Conservation (phyloP, 352 stramenopile genomes). For the Pythium aristosporum region DNA sequence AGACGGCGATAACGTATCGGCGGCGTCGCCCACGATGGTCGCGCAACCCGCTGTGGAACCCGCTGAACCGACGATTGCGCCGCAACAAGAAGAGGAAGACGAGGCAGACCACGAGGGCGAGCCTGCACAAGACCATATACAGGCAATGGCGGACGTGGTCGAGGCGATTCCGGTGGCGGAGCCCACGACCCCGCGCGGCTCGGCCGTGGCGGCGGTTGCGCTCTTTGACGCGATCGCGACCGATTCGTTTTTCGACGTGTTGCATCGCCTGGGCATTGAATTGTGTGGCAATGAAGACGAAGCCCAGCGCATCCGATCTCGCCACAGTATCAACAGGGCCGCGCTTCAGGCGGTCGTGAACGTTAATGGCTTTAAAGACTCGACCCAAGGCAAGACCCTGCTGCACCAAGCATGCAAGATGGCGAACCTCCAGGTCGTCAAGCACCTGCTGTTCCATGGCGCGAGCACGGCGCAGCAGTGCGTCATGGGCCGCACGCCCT, state of each 20-base stretch:
- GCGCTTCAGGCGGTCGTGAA: slow-evolving; percentile 17
- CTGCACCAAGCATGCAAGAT: slow-evolving; percentile 62
- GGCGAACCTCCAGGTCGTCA: slow-evolving; percentile 51
- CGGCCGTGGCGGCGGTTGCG: slow-evolving; percentile 8
- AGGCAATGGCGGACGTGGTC: too few relatives aligned
- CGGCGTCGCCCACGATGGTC: slow-evolving; percentile 7
- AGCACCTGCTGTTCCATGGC: slow-evolving; percentile 57
- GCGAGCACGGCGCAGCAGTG: slow-evolving; percentile 40
- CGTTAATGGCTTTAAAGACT: slow-evolving; percentile 46
- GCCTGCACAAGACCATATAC: neutral
- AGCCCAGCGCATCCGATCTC: slow-evolving; percentile 6
- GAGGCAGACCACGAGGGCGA: neutral
- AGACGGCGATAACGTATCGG: slow-evolving; percentile 1
- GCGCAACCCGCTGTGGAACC: neutral
- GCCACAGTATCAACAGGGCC: neutral
- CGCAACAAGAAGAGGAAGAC: neutral
- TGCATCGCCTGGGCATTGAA: slow-evolving; percentile 18
- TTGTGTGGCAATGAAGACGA: slow-evolving; percentile 21
- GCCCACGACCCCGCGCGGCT: slow-evolving; percentile 20
- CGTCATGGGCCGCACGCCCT: slow-evolving; percentile 49
- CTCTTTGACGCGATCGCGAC: slow-evolving; percentile 21
- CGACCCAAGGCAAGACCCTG: slow-evolving; percentile 49
- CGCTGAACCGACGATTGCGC: neutral
- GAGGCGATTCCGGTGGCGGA: neutral
- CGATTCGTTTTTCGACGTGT: slow-evolving; percentile 22